phyloP scores from a whole-genome alignment of 345 rosid genomes.

The Firmiana major region DNA sequence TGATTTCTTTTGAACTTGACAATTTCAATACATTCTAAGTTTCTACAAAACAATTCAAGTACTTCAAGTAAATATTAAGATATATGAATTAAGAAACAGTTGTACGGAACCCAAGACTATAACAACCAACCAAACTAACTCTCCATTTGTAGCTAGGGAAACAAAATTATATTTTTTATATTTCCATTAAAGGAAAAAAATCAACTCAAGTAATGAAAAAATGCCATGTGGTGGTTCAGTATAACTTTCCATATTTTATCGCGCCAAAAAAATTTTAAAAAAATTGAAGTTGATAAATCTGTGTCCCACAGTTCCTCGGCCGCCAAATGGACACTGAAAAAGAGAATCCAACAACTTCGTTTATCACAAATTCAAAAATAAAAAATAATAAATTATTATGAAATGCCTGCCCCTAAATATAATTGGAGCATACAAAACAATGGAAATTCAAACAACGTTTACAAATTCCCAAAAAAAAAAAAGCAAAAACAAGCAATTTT shows the following conservation, averaged over 20 bases:
- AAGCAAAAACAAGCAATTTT: too few species aligned
- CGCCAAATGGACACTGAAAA: background rate
- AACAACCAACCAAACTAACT: background rate
- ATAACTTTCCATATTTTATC: background rate
- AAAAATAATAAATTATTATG: background rate
- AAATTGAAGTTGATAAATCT: too few species aligned
- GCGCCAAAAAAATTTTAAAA: too few species aligned
- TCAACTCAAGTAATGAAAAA: background rate
- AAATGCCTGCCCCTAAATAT: background rate
- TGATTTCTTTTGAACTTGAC: background rate
- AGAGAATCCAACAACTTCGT: background rate
- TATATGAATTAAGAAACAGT: background rate
- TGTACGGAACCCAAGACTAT: background rate
- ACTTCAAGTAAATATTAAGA: background rate
- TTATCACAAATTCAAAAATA: background rate
- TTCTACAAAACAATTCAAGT: background rate
- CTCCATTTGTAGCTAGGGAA: background rate
- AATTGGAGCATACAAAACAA: background rate
- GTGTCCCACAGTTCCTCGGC: background rate
- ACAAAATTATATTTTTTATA: background rate
- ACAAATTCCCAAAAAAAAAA: too few species aligned
- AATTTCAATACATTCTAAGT: background rate
- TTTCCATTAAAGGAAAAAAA: background rate
- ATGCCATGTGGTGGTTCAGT: background rate
- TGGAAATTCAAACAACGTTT: slow-evolving; percentile 2